Evolutionary conservation across 2,329 filamentous ascomycete genomes (phyloP).

Genomic region (Microcyclosporella mali): DNA sequence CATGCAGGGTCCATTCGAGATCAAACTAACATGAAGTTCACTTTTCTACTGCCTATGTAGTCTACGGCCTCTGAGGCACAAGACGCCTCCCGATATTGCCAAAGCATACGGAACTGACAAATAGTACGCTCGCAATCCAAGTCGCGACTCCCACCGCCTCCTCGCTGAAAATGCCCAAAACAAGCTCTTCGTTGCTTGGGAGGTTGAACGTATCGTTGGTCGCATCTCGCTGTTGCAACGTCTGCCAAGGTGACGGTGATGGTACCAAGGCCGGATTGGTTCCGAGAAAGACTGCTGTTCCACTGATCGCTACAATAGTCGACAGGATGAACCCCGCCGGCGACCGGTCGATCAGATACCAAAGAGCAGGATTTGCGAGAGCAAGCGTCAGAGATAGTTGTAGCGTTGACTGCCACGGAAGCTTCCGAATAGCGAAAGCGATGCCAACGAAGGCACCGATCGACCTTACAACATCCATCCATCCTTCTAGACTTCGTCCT

Average conservation of each 20-base stretch:
- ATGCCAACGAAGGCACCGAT: slow-evolving; percentile 68
- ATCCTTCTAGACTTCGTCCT: slow-evolving; percentile 38
- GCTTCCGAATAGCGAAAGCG: slow-evolving; percentile 75
- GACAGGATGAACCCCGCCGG: slow-evolving; percentile 77
- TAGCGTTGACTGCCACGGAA: slow-evolving; percentile 91
- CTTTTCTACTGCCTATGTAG: no score
- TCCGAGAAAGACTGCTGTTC: slow-evolving; percentile 67
- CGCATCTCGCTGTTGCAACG: slow-evolving; percentile 21
- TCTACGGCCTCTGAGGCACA: slow-evolving; percentile 35
- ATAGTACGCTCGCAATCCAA: slow-evolving; percentile 90
- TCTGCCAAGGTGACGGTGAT: slow-evolving; percentile 48
- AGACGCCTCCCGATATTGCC: slow-evolving; percentile 86
- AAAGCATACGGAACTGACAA: slow-evolving; percentile 92
- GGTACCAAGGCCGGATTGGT: slow-evolving; percentile 75
- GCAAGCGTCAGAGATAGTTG: slow-evolving; percentile 86
- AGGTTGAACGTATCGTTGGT: slow-evolving; percentile 14
- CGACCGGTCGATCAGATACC: slow-evolving; percentile 93
- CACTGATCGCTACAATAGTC: slow-evolving; percentile 62
- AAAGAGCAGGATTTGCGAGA: slow-evolving; percentile 84
- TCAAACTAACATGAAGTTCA: no score
- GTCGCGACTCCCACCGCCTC: slow-evolving; percentile 66
- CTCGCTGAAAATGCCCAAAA: slow-evolving; percentile 50
- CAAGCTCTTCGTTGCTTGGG: slow-evolving; percentile 18
- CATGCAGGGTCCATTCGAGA: no score
- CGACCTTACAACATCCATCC: slow-evolving; percentile 65